A percentile compares a stretch with the other conserved stretches of the same genome.
Conservation (phyloP, 2,329 filamentous ascomycete species). For the Stachybotrys chlorohalonatus region DNA sequence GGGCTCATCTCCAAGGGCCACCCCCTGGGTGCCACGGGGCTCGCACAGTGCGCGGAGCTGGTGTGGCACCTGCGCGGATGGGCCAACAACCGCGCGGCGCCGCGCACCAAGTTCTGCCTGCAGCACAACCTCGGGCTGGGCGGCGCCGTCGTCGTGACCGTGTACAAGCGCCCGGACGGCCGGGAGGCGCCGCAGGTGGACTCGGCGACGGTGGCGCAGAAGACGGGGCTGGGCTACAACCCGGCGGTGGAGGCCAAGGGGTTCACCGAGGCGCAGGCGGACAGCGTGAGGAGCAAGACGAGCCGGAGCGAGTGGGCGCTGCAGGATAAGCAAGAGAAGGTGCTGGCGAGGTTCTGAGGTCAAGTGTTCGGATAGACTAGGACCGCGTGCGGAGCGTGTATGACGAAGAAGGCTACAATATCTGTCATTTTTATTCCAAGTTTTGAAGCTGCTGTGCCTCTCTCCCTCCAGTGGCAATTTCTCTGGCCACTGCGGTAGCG, state of each 20-base stretch:
- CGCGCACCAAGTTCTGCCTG: slow-evolving; percentile 61
- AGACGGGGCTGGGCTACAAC: slow-evolving; percentile 75
- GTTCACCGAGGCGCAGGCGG: slow-evolving; percentile 70
- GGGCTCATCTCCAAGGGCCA: slow-evolving; percentile 95
- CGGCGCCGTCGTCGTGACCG: slow-evolving; percentile 81
- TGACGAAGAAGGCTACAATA: background rate
- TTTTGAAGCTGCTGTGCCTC: too few species aligned
- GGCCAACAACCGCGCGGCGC: slow-evolving; percentile 78
- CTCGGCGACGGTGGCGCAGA: slow-evolving; percentile 54
- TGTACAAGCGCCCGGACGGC: slow-evolving; percentile 80
- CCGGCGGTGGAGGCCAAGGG: slow-evolving; percentile 84
- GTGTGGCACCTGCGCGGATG: slow-evolving; percentile 94
- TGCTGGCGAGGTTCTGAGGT: slow-evolving; percentile 25
- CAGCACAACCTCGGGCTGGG: slow-evolving; percentile 93
- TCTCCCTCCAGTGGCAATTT: too few species aligned
- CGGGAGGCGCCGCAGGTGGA: slow-evolving; percentile 50
- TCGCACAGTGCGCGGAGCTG: slow-evolving; percentile 90
- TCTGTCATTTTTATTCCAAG: too few species aligned
- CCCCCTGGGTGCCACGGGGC: slow-evolving; percentile 85
- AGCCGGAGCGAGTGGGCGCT: slow-evolving; percentile 64
- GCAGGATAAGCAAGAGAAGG: slow-evolving; percentile 47
- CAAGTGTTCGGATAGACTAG: background rate
- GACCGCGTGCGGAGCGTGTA: background rate
- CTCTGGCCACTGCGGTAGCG: too few species aligned
- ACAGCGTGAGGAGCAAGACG: slow-evolving; percentile 60